Percentiles rank a stretch among this genome's conserved stretches.
Evolutionary conservation across 1,139 yeast genomes (phyloP).

Genomic region (Kodamaea sp.): DNA sequence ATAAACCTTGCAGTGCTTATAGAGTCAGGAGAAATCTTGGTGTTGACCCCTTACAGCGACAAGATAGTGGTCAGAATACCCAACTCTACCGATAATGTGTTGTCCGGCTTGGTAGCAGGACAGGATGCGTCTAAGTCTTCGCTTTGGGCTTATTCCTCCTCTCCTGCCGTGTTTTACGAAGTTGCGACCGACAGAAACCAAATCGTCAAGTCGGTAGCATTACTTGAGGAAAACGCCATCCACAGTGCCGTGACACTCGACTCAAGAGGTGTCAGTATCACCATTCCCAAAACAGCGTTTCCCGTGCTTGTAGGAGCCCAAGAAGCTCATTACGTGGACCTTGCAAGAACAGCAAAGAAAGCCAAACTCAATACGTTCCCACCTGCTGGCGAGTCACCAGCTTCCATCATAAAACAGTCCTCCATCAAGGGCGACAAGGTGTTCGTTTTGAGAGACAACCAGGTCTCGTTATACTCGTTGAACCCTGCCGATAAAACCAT

Average conservation of each 20-base stretch:
- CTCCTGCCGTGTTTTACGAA: slow-evolving; percentile 15
- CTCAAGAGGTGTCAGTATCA: slow-evolving; percentile 8
- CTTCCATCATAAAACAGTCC: slow-evolving; percentile 9
- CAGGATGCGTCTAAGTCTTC: slow-evolving; percentile 10
- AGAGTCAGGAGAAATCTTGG: slow-evolving; percentile 37
- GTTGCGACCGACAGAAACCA: slow-evolving; percentile 19
- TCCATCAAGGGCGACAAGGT: slow-evolving; percentile 6
- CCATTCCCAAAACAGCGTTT: slow-evolving; percentile 7
- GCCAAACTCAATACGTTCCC: slow-evolving; percentile 7
- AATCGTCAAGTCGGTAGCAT: slow-evolving; percentile 17
- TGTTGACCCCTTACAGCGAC: slow-evolving; percentile 43
- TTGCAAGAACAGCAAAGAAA: slow-evolving; percentile 14
- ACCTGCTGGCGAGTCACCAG: neutral
- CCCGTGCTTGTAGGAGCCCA: slow-evolving; percentile 13
- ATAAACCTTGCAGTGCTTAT: slow-evolving; percentile 34
- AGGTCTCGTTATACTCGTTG: slow-evolving; percentile 8
- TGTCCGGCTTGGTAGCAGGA: slow-evolving; percentile 16
- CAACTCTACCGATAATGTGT: slow-evolving; percentile 15
- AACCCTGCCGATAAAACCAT: slow-evolving; percentile 1
- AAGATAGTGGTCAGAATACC: slow-evolving; percentile 35
- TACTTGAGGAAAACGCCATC: slow-evolving; percentile 14
- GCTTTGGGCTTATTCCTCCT: slow-evolving; percentile 23
- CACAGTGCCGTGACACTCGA: slow-evolving; percentile 10
- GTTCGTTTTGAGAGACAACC: slow-evolving; percentile 8
- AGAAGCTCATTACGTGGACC: slow-evolving; percentile 13